Evolutionary conservation across 2,329 filamentous ascomycete genomes (phyloP).

Genomic region (Lecanicillium sp.): DNA sequence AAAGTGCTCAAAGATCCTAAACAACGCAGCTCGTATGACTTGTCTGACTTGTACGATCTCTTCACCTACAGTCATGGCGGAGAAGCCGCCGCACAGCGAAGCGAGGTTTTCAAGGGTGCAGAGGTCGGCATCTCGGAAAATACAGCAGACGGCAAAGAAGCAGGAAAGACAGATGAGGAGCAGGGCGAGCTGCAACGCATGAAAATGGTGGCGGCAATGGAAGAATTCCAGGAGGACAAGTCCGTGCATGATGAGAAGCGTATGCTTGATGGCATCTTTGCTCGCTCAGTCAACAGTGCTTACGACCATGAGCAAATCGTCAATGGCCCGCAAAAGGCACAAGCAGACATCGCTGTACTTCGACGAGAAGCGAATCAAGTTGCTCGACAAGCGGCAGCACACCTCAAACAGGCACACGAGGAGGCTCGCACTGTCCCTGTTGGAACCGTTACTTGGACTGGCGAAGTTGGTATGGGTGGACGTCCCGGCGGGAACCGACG

Average conservation of each 20-base stretch:
- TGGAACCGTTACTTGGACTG: constrained; percentile 91
- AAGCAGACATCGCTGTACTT: constrained; percentile 70
- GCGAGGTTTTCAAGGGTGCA: constrained; percentile 78
- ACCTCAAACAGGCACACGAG: constrained; percentile 65
- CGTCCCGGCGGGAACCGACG: constrained; percentile 51
- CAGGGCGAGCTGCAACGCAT: constrained; percentile 42
- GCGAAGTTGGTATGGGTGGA: constrained; percentile 70
- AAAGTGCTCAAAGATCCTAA: constrained; percentile 94
- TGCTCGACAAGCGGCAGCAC: constrained; percentile 67
- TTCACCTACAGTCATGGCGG: constrained; percentile 61
- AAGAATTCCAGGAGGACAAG: constrained; percentile 50
- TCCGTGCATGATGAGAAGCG: constrained; percentile 57
- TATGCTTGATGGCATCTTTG: constrained; percentile 83
- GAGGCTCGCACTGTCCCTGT: constrained; percentile 65
- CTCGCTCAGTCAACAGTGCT: constrained; percentile 79
- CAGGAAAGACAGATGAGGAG: constrained; percentile 19
- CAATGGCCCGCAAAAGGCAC: constrained; percentile 61
- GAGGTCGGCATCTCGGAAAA: constrained; percentile 45
- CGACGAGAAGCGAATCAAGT: constrained; percentile 74
- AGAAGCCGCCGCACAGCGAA: constrained; percentile 60
- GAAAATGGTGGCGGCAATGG: constrained; percentile 53
- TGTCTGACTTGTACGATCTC: constrained; percentile 84
- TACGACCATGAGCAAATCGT: constrained; percentile 91
- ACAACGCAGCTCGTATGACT: constrained; percentile 82
- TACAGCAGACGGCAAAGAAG: neutral